Evolutionary conservation across 257 asterid species (phyloP), one percentile per base, ranked within the genome.

Genomic region (Handroanthus guayacan): DNA sequence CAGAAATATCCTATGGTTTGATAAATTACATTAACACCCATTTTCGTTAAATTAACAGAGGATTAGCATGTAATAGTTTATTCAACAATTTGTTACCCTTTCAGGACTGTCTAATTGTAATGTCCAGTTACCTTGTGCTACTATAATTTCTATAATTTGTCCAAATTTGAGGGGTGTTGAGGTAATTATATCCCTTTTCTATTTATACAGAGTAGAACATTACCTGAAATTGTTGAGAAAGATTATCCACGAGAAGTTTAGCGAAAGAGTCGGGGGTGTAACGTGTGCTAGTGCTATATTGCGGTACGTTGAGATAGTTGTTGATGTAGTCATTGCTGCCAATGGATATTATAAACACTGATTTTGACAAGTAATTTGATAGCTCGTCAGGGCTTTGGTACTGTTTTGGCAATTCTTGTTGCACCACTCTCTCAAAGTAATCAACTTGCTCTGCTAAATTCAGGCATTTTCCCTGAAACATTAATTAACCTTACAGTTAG

Each of bases 251-350:
- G 62, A 93, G 97, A 78, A 79, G 88, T 41, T 66, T 44, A 71
- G 94, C 87, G 44, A 84, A 91, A 25, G 90, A 34, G 66, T 71
- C 74, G 47, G 97, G 84, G 14, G 86, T 11, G 79, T 74, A 84
- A 18, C 3, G 31, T 16, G 60, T 69, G 74, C 90, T 79, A 0
- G 82, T 73, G 61, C 74, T 63, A 31, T 72, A 70, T 7, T 50
- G 6, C 8, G n/a, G 5, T 1, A 77, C 74, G 51, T 34, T 58
- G 6, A 88, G 78, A 71, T 87, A 90, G 69, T 92, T 88, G 80
- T 74, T 81, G 79, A 90, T 72, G 87, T 87, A 92, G 80, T 90
- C 97, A 55, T 92, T 90, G 87, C 83, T 89, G 52, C 97, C 97
- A 2, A 78, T 64, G 6, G 90, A 72, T 1, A 92, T 25, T 5